phyloP scores from a whole-genome alignment of 2,329 filamentous ascomycete genomes.

The Cladosporium sp. region DNA sequence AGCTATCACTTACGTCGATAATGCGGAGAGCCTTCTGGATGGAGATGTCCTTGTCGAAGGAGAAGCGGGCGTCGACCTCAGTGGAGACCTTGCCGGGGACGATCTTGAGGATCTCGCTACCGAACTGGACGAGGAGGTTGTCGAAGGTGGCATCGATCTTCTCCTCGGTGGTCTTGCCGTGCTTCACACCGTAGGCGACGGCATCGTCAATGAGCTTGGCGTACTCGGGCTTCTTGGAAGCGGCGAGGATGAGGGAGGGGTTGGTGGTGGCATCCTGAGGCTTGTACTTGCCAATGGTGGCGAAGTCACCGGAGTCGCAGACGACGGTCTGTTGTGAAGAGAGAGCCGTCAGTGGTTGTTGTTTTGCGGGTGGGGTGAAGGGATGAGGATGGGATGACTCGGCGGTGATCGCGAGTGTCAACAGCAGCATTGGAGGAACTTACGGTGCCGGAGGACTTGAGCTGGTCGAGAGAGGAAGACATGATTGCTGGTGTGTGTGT shows the following conservation, averaged over 20 bases:
- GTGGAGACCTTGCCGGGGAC: constrained; percentile 98
- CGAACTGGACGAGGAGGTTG: constrained; percentile 94
- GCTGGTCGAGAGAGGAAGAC: constrained; percentile 89
- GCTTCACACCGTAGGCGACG: constrained; percentile 80
- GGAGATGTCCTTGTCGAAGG: constrained; percentile 89
- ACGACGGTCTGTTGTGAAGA: constrained; percentile 72
- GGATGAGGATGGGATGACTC: constrained; percentile 13
- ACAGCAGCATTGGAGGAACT: constrained; percentile 46
- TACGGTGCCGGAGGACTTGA: constrained; percentile 96
- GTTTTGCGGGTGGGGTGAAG: constrained; percentile 4
- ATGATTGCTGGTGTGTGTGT: constrained; percentile 53
- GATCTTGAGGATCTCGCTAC: constrained; percentile 94
- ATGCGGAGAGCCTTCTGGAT: constrained; percentile 96
- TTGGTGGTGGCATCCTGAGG: constrained; percentile 99
- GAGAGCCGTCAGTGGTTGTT: constrained; percentile 1
- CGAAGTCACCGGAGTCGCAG: constrained; percentile 84
- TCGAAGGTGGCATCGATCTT: constrained; percentile 91
- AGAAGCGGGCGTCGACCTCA: constrained; percentile 94
- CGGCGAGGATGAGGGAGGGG: constrained; percentile 96
- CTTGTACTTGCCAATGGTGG: constrained; percentile 99
- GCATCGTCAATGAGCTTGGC: constrained; percentile 86
- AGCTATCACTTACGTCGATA: constrained; percentile 70
- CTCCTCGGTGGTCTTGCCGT: constrained; percentile 67
- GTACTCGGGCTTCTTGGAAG: constrained; percentile 97
- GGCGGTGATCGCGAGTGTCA: not conserved